A percentile compares a stretch with the other conserved stretches of the same genome.
Conservation (phyloP, 495 filamentous ascomycete genomes). For the Platismatia glauca region DNA sequence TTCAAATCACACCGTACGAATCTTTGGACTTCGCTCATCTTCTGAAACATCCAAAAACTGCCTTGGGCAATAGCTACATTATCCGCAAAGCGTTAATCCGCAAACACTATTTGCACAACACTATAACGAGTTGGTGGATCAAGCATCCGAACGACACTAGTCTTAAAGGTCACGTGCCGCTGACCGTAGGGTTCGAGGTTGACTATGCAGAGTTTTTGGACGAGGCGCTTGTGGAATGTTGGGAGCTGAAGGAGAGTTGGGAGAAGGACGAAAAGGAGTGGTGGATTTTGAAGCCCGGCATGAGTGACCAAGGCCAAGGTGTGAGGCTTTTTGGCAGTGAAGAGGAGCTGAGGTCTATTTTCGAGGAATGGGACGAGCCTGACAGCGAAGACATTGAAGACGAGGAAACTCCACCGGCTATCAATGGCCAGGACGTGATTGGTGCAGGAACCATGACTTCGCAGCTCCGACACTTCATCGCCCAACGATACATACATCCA, state of each 20-base stretch:
- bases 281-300: conserved; percentile 97
- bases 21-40: conserved; percentile 70
- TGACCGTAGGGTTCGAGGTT: conserved; percentile 74
- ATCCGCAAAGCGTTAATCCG: conserved; percentile 96
- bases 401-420: conserved; percentile 7
- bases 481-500: conserved; percentile 89
- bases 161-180: conserved; percentile 59
- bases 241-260: conserved; percentile 70
- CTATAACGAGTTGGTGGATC: conserved; percentile 66
- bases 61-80: conserved; percentile 71
- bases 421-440: conserved; percentile 26
- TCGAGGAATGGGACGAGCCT: conserved; percentile 69
- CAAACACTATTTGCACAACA: conserved; percentile 83
- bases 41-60: conserved; percentile 48
- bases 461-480: conserved; percentile 91
- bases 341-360: conserved; percentile 70
- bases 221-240: conserved; percentile 83
- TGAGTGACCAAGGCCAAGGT: conserved; percentile 93
- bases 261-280: conserved; percentile 60
- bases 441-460: conserved; percentile 65
- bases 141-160: conserved; percentile 63
- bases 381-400: conserved; percentile 55
- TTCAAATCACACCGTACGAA: conserved; percentile 87
- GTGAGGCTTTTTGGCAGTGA: conserved; percentile 80
- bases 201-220: conserved; percentile 96